These are phyloP conservation scores for Penicillium sclerotiorum DNA, from an alignment of 2,329 filamentous ascomycete genomes.

Conservation along the genomic window DNA sequence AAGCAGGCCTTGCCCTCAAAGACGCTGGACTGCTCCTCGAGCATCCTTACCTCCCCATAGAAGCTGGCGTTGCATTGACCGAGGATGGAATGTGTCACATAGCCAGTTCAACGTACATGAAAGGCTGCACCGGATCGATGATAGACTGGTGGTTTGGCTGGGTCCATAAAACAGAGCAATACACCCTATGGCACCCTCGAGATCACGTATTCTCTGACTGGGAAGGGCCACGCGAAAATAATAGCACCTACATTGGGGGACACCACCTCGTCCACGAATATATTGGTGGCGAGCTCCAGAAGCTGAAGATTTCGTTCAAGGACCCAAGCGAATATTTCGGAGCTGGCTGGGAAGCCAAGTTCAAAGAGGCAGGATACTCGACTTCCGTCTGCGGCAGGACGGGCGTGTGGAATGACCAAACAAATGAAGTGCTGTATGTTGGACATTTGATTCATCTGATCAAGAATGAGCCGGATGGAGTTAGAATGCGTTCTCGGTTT, in stretches of 20 bases:
- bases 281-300: neutral
- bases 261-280: conserved; percentile 10
- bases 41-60: conserved; percentile 1
- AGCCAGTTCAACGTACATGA: conserved; percentile 9
- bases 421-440: neutral
- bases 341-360: neutral
- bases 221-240: conserved; percentile 5
- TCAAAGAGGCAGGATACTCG: conserved; percentile 1
- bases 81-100: conserved; percentile 4
- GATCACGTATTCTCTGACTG: conserved; percentile 9
- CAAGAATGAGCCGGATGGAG: conserved; percentile 5
- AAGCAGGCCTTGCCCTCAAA: no score
- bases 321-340: conserved; percentile 7
- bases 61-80: conserved; percentile 1
- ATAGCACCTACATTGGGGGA: conserved; percentile 7
- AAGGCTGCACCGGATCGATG: conserved; percentile 1
- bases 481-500: conserved; percentile 7
- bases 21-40: conserved; percentile 5
- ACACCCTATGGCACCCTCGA: conserved; percentile 8
- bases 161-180: conserved; percentile 8
- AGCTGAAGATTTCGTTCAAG: conserved; percentile 7
- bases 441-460: conserved; percentile 10
- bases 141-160: conserved; percentile 11
- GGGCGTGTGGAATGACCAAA: conserved; percentile 3
- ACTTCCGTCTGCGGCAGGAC: conserved; percentile 4